Evolutionary conservation across 495 filamentous ascomycete genomes (phyloP).

Genomic region (Viridothelium virens): DNA sequence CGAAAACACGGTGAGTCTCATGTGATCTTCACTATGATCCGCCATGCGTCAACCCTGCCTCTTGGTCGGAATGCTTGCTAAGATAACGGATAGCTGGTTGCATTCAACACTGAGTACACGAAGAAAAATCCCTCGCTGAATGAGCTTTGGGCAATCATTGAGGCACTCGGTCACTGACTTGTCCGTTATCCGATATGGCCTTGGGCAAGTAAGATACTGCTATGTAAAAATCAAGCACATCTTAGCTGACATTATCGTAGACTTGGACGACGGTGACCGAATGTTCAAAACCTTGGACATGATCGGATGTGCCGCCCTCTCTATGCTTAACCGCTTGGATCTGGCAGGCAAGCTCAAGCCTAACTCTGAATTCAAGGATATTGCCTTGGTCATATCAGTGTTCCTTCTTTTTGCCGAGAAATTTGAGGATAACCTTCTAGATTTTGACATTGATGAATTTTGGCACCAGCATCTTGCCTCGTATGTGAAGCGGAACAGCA

Average conservation of each 20-base stretch:
- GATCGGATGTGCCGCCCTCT: constrained; percentile 14
- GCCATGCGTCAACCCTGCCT: neutral
- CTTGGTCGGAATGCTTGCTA: neutral
- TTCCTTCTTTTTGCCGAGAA: neutral
- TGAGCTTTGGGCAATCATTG: constrained; percentile 12
- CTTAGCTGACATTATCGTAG: neutral
- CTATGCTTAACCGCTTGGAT: constrained; percentile 16
- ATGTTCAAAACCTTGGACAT: constrained; percentile 10
- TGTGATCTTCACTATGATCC: neutral
- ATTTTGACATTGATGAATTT: neutral
- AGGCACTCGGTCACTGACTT: neutral
- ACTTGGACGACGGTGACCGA: constrained; percentile 15
- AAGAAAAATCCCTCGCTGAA: constrained; percentile 13
- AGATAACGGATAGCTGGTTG: constrained; percentile 5
- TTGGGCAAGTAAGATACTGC: constrained; percentile 4
- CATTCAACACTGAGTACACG: neutral
- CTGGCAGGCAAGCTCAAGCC: constrained; percentile 12
- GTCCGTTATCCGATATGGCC: neutral
- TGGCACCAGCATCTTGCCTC: constrained; percentile 15
- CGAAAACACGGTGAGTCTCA: constrained; percentile 12
- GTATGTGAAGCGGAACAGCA: constrained; percentile 12
- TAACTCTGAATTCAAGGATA: constrained; percentile 13
- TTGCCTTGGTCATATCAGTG: constrained; percentile 16
- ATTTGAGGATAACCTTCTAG: neutral
- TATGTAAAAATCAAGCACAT: neutral